phyloP scores from a whole-genome alignment of 805 yeast species.

The Lachancea fermentati region DNA sequence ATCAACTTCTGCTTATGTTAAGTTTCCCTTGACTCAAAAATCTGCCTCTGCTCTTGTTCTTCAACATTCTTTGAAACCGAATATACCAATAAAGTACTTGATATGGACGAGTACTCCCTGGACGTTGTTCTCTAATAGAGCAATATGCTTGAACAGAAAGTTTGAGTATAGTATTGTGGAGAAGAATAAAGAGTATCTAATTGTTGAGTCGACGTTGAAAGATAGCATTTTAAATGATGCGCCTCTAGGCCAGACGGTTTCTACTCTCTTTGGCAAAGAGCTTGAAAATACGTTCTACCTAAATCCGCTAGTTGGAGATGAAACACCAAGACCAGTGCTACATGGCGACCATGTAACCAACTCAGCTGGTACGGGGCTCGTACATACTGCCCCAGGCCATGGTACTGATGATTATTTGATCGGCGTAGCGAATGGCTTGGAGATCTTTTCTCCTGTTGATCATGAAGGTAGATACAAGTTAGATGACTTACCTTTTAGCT shows the following conservation, averaged over 20 bases:
- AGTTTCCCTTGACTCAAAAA: constrained; percentile 48
- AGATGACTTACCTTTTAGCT: constrained; percentile 35
- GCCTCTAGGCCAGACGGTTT: constrained; percentile 16
- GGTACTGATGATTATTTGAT: constrained; percentile 87
- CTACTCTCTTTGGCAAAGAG: constrained; percentile 37
- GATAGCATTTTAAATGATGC: constrained; percentile 28
- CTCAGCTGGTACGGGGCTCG: constrained; percentile 87
- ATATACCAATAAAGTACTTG: constrained; percentile 33
- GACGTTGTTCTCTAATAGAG: constrained; percentile 87
- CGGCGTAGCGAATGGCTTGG: constrained; percentile 52
- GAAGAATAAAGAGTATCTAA: constrained; percentile 37
- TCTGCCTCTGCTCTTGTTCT: constrained; percentile 15
- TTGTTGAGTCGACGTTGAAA: constrained; percentile 53
- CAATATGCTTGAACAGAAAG: constrained; percentile 63
- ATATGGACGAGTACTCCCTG: constrained; percentile 99
- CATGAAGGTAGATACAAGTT: constrained; percentile 59
- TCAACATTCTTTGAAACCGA: background rate
- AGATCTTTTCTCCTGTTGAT: constrained; percentile 74
- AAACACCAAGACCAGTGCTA: constrained; percentile 49
- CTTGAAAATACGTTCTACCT: constrained; percentile 42
- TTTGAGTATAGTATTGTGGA: constrained; percentile 52
- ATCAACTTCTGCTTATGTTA: constrained; percentile 63
- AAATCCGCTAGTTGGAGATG: constrained; percentile 46
- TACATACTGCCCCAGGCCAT: constrained; percentile 97
- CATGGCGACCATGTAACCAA: constrained; percentile 79